A percentile compares a stretch with the other conserved stretches of the same genome.
Evolutionary conservation across 768 basidiomycete species (phyloP).

Genomic region (Leucocoprinus sp.): DNA sequence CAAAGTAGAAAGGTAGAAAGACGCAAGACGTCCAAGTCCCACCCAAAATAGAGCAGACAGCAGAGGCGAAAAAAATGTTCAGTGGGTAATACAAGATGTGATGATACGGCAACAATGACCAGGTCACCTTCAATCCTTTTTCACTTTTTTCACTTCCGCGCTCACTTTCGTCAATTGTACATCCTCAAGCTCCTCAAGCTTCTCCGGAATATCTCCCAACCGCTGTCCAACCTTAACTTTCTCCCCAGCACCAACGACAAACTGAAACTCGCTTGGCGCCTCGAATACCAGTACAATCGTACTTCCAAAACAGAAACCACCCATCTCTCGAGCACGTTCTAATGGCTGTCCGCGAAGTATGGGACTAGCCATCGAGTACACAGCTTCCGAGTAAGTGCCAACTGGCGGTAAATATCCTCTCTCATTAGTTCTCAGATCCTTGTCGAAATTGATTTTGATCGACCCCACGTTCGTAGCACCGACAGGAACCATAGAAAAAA

Average conservation of each 20-base stretch:
- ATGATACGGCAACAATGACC: too few relatives aligned
- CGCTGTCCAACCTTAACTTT: conserved; percentile 83
- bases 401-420: conserved; percentile 63
- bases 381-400: conserved; percentile 88
- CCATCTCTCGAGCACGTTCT: conserved; percentile 88
- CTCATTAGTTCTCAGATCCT: conserved; percentile 84
- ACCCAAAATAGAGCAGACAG: too few relatives aligned
- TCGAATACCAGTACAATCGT: conserved; percentile 97
- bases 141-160: not conserved
- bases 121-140: conserved; percentile 2
- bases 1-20: too few relatives aligned
- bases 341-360: conserved; percentile 86
- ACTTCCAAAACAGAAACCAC: conserved; percentile 91
- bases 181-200: conserved; percentile 19
- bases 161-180: not conserved
- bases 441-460: conserved; percentile 94
- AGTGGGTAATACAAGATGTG: too few relatives aligned
- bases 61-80: too few relatives aligned
- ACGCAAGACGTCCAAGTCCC: too few relatives aligned
- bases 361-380: conserved; percentile 78
- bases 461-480: conserved; percentile 98
- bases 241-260: conserved; percentile 66
- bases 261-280: conserved; percentile 79
- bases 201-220: conserved; percentile 51
- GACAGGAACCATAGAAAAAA: conserved; percentile 96